phyloP scores from a whole-genome alignment of 371 early-diverging fungal species.

The Fennellomyces sp. region DNA sequence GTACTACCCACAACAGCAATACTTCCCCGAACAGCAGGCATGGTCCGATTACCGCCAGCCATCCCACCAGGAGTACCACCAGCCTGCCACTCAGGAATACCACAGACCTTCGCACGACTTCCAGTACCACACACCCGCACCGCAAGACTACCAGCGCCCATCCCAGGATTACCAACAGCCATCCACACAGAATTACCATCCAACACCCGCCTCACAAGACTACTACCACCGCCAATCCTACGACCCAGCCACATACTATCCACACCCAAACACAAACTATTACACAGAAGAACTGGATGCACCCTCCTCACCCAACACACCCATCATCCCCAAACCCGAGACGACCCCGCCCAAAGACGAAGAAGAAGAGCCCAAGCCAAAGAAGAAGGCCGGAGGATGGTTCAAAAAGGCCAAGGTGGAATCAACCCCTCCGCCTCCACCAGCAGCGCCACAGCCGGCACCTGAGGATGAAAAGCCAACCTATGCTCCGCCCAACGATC shows the following conservation, averaged over 20 bases:
- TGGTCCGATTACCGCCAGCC: too few relatives aligned
- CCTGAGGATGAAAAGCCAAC: conserved; percentile 22
- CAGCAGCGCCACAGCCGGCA: conserved; percentile 1
- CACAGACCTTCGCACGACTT: too few relatives aligned
- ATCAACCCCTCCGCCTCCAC: conserved; percentile 1
- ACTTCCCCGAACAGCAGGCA: background rate
- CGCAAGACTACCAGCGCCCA: too few relatives aligned
- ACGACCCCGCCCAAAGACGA: background rate
- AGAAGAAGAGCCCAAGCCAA: background rate
- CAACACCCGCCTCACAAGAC: conserved; percentile 9
- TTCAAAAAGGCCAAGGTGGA: conserved; percentile 11
- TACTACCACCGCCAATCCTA: background rate
- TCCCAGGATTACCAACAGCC: too few relatives aligned
- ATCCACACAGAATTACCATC: too few relatives aligned
- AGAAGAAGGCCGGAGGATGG: conserved; percentile 1
- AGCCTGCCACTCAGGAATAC: too few relatives aligned
- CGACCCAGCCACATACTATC: conserved; percentile 4
- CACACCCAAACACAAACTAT: conserved; percentile 9
- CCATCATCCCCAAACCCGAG: conserved; percentile 14
- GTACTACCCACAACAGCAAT: too few relatives aligned
- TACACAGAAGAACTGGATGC: conserved; percentile 22
- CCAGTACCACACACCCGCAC: too few relatives aligned
- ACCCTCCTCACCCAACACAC: conserved; percentile 12
- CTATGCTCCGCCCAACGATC: conserved; percentile 9
- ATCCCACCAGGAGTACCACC: too few relatives aligned